phyloP scores from a whole-genome alignment of 495 filamentous ascomycete species.

The Chaetomium fimeti region DNA sequence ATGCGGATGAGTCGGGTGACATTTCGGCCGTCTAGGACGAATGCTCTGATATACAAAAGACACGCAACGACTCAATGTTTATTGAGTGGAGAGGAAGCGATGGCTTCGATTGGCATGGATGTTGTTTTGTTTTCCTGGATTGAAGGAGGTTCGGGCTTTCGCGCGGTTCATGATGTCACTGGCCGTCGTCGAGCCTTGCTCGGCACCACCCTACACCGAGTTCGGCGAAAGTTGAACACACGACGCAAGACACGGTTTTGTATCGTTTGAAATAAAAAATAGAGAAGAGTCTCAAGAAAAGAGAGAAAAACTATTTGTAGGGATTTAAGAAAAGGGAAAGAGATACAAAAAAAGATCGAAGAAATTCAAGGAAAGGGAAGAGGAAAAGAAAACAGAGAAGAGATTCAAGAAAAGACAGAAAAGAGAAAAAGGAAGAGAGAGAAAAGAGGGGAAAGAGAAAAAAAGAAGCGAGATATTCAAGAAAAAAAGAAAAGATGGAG shows the following conservation, averaged over 20 bases:
- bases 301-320: no score
- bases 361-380: background rate
- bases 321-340: no score
- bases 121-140: background rate
- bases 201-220: no score
- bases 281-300: no score
- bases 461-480: background rate
- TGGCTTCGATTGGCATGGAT: background rate
- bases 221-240: no score
- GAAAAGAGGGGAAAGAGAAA: no score
- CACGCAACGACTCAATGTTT: no score
- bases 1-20: conserved; percentile 2
- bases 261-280: no score
- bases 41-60: no score
- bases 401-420: background rate
- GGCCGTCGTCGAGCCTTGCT: background rate
- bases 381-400: background rate
- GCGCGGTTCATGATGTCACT: conserved; percentile 21
- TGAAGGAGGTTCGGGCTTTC: background rate
- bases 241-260: no score
- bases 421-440: no score
- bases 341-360: background rate
- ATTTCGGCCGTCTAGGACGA: background rate
- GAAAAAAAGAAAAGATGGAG: background rate
- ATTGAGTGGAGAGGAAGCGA: background rate